A percentile compares a stretch with the other conserved stretches of the same genome.
Evolutionary conservation across 2,329 filamentous ascomycete genomes (phyloP).

Genomic region (Xylariales sp.): DNA sequence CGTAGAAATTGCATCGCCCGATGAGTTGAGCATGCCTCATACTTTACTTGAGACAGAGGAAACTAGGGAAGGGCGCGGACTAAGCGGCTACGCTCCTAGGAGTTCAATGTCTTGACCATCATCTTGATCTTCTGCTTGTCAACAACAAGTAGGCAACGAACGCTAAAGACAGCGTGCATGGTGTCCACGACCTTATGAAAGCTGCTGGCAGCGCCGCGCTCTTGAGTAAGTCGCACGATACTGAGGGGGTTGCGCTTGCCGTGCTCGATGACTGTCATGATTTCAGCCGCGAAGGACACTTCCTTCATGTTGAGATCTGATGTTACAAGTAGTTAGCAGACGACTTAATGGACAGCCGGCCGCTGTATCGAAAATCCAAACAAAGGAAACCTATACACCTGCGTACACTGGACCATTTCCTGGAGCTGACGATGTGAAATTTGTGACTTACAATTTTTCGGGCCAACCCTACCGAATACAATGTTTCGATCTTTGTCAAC

Average conservation of each 20-base stretch:
- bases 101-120: slow-evolving; percentile 66
- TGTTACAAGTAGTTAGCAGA: slow-evolving; percentile 14
- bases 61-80: no score
- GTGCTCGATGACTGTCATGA: slow-evolving; percentile 87
- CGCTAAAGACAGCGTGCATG: slow-evolving; percentile 63
- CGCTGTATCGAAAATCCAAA: no score
- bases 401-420: no score
- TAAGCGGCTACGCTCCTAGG: slow-evolving; percentile 25
- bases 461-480: slow-evolving; percentile 72
- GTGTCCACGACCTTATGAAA: slow-evolving; percentile 81
- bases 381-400: no score
- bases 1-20: no score
- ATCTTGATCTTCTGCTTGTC: slow-evolving; percentile 64
- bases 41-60: no score
- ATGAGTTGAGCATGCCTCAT: no score
- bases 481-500: slow-evolving; percentile 76
- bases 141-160: slow-evolving; percentile 62
- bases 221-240: slow-evolving; percentile 82
- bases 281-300: slow-evolving; percentile 81
- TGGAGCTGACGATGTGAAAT: neutral
- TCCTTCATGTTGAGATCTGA: slow-evolving; percentile 77
- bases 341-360: no score
- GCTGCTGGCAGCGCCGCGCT: slow-evolving; percentile 84
- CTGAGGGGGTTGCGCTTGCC: slow-evolving; percentile 72
- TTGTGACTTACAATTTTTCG: slow-evolving; percentile 68